Evolutionary conservation across 257 asterid genomes (phyloP), one percentile per base, ranked within the genome.

Genomic region (Nicotiana undulata): DNA sequence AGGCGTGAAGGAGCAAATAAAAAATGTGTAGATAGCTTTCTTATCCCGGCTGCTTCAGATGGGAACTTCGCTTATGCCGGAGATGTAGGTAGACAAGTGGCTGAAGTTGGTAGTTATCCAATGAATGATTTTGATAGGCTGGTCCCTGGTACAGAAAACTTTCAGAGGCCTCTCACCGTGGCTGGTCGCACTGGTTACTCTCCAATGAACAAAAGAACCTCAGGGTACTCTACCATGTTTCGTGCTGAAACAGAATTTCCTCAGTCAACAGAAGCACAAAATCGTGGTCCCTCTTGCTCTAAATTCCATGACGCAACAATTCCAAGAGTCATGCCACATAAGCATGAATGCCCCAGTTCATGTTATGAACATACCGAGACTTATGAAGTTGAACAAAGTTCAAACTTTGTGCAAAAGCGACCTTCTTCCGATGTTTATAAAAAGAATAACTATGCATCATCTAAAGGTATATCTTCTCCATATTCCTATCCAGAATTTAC

Each of bases 251-350:
- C 72, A 29, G 83, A 84, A 59, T 83, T 51, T 28, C 68, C 89
- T 68, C 81, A 52, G 70, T 32, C 56, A 37, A 46, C 81, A 7
- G 79, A 32, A 53, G 60, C 84, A 68, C 81, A 61, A 80, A 81
- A 64, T 75, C 40, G 77, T 81, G 83, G 76, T 81, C 55, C 56
- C 80, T 76, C 86, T 61, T 77, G 34, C 63, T 75, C 89, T 18
- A 63, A 60, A 5, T 83, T 75, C 74, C 89, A 86, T 46, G 91
- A 89, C 84, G 84, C 87, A 81, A 75, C 89, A 63, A 80, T 78
- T 79, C 81, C 85, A 3, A 85, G 90, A 75, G 79, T 80, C 84
- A 76, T 63, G 55, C 87, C 95, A 53, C 77, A 83, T 82, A 82
- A 76, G 61, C 85, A 87, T 40, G 90, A 90, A 53, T 53, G 53